Conservation (phyloP, 2,329 filamentous ascomycete species). For the Xylariaceae sp. region DNA sequence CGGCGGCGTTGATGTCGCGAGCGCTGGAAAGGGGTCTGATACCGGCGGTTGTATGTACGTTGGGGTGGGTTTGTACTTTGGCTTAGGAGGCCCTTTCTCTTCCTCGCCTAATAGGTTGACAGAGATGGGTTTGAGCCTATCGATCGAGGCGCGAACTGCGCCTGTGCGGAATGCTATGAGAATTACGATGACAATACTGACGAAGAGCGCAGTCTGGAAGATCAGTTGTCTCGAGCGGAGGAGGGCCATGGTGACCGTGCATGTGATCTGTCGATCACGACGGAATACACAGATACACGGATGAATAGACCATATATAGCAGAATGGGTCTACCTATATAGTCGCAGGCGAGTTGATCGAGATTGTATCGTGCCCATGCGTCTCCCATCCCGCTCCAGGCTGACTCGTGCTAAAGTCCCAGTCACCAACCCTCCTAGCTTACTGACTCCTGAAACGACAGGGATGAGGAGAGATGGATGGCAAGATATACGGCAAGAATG, state of each 20-base stretch:
- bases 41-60: conserved; percentile 35
- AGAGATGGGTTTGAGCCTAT: conserved; percentile 6
- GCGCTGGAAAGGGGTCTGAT: conserved; percentile 40
- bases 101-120: neutral
- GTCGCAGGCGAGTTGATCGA: neutral
- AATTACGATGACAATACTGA: conserved; percentile 17
- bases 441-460: neutral
- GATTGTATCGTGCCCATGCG: neutral
- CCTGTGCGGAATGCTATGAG: conserved; percentile 16
- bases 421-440: no score
- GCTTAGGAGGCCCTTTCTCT: conserved; percentile 17
- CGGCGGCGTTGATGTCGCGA: conserved; percentile 34
- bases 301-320: neutral
- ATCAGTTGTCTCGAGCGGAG: conserved; percentile 21
- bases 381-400: neutral
- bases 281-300: neutral
- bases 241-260: conserved; percentile 5
- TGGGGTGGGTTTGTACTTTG: conserved; percentile 33
- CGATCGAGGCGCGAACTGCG: conserved; percentile 9
- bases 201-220: conserved; percentile 14
- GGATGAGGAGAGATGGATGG: neutral
- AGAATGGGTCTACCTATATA: neutral
- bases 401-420: neutral
- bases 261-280: neutral
- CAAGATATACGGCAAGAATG: neutral